Base-by-base conservation (phyloP, 2,329 filamentous ascomycete species). In the Cladosporium sp. region DNA sequence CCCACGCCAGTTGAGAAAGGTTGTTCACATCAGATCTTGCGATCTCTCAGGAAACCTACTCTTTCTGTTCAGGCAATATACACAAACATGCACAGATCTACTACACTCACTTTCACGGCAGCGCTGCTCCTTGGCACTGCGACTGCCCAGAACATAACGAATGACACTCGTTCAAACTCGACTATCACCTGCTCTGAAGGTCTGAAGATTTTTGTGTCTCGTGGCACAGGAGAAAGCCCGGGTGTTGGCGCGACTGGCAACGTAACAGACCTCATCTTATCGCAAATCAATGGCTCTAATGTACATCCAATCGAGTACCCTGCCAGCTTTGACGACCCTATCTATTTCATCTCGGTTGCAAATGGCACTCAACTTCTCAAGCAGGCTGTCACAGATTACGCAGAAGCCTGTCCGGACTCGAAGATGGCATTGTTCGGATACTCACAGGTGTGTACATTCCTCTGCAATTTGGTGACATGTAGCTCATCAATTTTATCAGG, bases 341-440 rank as follows among this genome's bases (percentile, higher is more conserved):
- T 30, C 15, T 42, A 42, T 12, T 42, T 32, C 15, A 13, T 42
- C 39, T 42, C 39, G 18, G 39, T 42, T 16, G 30, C 25, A 19
- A 42, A 42, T 32, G 39, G 39, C n/a, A 42, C 39, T 42, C 39
- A 16, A 42, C 39, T 42, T 7, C 39, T 42, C 12, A 42, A 32
- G 19, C 22, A 42, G 39, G 25, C 7, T 7, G 30, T 42, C 15
- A 19, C 19, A 42, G 39, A 42, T 2, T 42, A 42, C 18, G 30
- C 39, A 20, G 22, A 42, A 25, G 39, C 39, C n/a, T 42, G 39
- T 42, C 39, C 25, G 19, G 25, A 32, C 39, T 42, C 39, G 9
- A 42, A 42, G 19, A 42, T 42, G 13, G 25, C 39, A 32, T 32
- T 42, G 39, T 32, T 42, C 39, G 39, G 39, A 22, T 42, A 42